Conservation (phyloP, 106 monocot genomes). For the Dactylorhiza incarnata region DNA sequence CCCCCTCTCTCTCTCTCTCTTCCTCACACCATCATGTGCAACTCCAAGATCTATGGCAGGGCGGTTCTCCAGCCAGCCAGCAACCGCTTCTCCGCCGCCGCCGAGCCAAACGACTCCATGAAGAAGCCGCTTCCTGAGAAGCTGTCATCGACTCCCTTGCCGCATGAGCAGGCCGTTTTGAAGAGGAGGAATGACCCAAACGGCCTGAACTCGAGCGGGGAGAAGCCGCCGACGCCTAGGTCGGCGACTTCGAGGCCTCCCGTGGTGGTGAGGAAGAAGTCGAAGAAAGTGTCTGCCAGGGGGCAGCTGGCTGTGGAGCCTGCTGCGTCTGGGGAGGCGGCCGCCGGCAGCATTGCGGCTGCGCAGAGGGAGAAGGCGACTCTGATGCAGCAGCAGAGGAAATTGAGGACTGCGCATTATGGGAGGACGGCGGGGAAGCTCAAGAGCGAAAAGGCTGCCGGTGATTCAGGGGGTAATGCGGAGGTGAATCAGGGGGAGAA, state of each 20-base stretch:
- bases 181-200: slow-evolving; percentile 27
- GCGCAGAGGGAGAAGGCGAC: slow-evolving; percentile 63
- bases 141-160: neutral
- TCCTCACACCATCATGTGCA: slow-evolving; percentile 38
- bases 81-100: neutral
- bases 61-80: neutral
- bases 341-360: slow-evolving; percentile 69
- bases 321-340: neutral
- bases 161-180: neutral
- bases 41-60: slow-evolving; percentile 43
- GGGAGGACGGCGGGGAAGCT: slow-evolving; percentile 47
- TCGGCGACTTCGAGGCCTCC: slow-evolving; percentile 2
- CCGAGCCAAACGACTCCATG: neutral
- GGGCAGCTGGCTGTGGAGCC: neutral
- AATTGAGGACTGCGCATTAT: slow-evolving; percentile 76
- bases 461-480: neutral
- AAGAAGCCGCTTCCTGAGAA: neutral
- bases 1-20: neutral
- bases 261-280: slow-evolving; percentile 25
- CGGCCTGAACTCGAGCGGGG: slow-evolving; percentile 21
- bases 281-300: slow-evolving; percentile 25
- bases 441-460: slow-evolving; percentile 17
- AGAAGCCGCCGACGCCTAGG: slow-evolving; percentile 28
- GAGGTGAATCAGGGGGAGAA: slow-evolving; percentile 35
- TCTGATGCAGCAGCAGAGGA: slow-evolving; percentile 50